These are phyloP conservation scores for Knoxia roxburghii DNA, from an alignment of 257 asterid species.

Conservation along the genomic window DNA sequence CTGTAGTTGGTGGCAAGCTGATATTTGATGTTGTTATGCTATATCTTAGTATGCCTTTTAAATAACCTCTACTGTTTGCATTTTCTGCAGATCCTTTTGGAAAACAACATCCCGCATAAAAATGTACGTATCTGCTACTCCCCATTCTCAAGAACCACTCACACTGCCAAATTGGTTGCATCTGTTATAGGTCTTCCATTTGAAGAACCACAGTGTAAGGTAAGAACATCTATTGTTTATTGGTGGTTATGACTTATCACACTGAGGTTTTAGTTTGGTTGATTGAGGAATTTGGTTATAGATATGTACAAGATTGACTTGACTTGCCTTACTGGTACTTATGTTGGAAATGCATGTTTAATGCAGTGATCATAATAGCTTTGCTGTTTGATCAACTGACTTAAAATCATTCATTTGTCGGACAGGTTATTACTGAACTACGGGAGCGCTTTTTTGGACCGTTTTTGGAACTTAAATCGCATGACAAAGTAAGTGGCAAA, in stretches of 20 bases:
- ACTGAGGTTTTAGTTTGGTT: slow-evolving; percentile 4
- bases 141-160: slow-evolving; percentile 87
- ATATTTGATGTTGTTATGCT: background rate
- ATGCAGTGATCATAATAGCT: background rate
- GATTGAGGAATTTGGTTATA: slow-evolving; percentile 1
- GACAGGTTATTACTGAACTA: slow-evolving; percentile 61
- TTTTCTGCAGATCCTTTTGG: slow-evolving; percentile 47
- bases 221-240: slow-evolving; percentile 14
- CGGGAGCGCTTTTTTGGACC: slow-evolving; percentile 87
- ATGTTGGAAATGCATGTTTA: background rate
- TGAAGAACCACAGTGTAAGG: slow-evolving; percentile 80
- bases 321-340: background rate
- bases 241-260: slow-evolving; percentile 11
- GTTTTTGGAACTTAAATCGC: slow-evolving; percentile 68
- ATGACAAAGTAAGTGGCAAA: slow-evolving; percentile 62
- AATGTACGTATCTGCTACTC: slow-evolving; percentile 88
- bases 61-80: background rate
- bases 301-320: background rate
- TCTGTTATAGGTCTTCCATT: slow-evolving; percentile 62
- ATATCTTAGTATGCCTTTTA: background rate
- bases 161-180: slow-evolving; percentile 76
- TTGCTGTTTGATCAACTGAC: background rate
- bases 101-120: slow-evolving; percentile 38
- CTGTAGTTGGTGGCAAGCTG: background rate
- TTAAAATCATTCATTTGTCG: background rate